Conservation (phyloP, 805 yeast species). For the Kluyveromyces wickerhamii region DNA sequence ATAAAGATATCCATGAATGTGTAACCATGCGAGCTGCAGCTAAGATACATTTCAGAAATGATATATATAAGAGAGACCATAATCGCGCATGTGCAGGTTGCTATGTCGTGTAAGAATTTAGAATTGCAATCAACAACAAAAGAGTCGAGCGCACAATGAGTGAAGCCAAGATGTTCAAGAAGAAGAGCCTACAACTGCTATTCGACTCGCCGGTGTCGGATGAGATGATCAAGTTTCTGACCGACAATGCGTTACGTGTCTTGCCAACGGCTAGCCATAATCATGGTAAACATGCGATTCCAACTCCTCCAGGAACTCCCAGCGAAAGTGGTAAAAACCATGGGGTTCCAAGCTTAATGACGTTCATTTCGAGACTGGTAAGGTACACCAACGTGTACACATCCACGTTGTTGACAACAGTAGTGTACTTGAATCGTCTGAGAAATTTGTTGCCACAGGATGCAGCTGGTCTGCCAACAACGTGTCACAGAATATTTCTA, state of each 20-base stretch:
- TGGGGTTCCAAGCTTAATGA: constrained; percentile 55
- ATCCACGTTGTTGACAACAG: constrained; percentile 66
- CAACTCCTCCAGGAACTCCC: constrained; percentile 3
- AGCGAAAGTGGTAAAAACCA: constrained; percentile 8
- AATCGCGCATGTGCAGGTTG: too few relatives aligned
- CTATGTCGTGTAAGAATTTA: too few relatives aligned
- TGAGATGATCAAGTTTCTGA: constrained; percentile 65
- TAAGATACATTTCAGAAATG: too few relatives aligned
- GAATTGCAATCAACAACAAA: constrained; percentile 43
- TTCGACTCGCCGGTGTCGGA: constrained; percentile 62
- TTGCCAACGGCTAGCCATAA: constrained; percentile 44
- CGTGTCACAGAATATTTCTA: constrained; percentile 68
- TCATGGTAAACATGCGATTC: background rate
- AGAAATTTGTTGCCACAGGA: constrained; percentile 56
- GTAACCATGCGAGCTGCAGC: too few relatives aligned
- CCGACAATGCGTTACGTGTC: constrained; percentile 57
- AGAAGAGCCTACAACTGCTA: constrained; percentile 51
- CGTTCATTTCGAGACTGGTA: constrained; percentile 63
- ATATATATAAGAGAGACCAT: too few relatives aligned
- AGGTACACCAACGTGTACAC: constrained; percentile 74
- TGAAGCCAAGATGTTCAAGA: constrained; percentile 38
- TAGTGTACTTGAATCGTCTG: constrained; percentile 57
- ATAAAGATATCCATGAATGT: too few relatives aligned
- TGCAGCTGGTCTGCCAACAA: constrained; percentile 71
- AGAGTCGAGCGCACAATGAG: too few relatives aligned